phyloP scores from a whole-genome alignment of 441 rosid species.

The Gossypium gossypioides region DNA sequence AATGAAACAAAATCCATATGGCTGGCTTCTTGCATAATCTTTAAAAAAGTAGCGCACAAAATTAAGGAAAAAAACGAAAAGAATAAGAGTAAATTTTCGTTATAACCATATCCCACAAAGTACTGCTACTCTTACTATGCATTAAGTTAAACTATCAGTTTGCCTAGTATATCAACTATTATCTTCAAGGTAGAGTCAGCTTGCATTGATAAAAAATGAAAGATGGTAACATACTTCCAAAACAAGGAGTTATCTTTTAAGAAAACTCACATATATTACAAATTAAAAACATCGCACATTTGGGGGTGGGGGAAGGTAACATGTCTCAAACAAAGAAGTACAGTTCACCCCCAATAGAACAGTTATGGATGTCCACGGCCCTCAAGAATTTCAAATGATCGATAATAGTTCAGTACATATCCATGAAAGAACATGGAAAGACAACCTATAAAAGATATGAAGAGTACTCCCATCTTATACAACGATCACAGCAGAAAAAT shows the following conservation, averaged over 20 bases:
- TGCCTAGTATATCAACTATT: neutral
- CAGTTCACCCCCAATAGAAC: neutral
- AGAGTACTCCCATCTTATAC: conserved; percentile 5
- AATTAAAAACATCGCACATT: neutral
- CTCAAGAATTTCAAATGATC: conserved; percentile 1
- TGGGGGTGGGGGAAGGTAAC: conserved; percentile 1
- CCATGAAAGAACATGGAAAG: conserved; percentile 13
- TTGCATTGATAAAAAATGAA: neutral
- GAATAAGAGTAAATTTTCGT: neutral
- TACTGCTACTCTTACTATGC: neutral
- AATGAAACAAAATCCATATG: neutral
- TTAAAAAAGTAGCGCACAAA: neutral
- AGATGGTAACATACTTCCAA: conserved; percentile 1
- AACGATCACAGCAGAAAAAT: neutral
- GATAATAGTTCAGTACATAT: conserved; percentile 4
- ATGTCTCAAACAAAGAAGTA: neutral
- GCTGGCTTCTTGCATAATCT: neutral
- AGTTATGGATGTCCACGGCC: conserved; percentile 5
- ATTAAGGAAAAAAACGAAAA: neutral
- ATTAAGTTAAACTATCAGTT: neutral
- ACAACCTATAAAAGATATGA: neutral
- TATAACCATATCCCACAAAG: neutral
- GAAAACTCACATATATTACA: neutral
- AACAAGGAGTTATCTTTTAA: neutral
- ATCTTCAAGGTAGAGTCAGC: neutral